phyloP scores from a whole-genome alignment of 1,284 basidiomycete species.

The Rhizopogon hawkerae region DNA sequence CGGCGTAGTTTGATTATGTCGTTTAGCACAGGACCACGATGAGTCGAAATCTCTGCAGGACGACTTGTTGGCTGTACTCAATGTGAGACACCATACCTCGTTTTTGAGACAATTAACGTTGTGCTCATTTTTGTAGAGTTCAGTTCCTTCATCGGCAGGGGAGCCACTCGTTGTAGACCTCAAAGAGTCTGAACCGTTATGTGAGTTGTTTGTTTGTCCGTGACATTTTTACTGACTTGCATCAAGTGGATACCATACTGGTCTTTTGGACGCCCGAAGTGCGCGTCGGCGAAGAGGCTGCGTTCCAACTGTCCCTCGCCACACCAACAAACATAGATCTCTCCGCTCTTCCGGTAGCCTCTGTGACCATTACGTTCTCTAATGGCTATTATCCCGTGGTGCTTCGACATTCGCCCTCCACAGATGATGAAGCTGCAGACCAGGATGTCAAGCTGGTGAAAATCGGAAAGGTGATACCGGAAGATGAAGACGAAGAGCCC shows the following conservation, averaged over 20 bases:
- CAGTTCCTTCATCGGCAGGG: slow-evolving; percentile 51
- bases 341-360: slow-evolving; percentile 48
- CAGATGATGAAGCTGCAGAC: neutral
- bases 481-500: slow-evolving; percentile 15
- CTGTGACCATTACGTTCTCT: slow-evolving; percentile 50
- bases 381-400: slow-evolving; percentile 37
- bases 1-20: slow-evolving; percentile 3
- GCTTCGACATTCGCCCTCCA: slow-evolving; percentile 33
- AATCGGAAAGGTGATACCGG: slow-evolving; percentile 14
- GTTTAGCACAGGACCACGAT: slow-evolving; percentile 29
- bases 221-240: slow-evolving; percentile 3
- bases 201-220: slow-evolving; percentile 34
- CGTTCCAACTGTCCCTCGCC: slow-evolving; percentile 65
- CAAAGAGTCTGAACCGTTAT: slow-evolving; percentile 50
- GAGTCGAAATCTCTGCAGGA: slow-evolving; percentile 47
- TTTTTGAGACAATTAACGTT: neutral
- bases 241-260: slow-evolving; percentile 52
- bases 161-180: slow-evolving; percentile 54
- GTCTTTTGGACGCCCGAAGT: slow-evolving; percentile 66
- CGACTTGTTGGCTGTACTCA: slow-evolving; percentile 60
- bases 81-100: slow-evolving; percentile 35
- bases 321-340: slow-evolving; percentile 40
- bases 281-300: slow-evolving; percentile 48
- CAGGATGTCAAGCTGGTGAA: slow-evolving; percentile 14
- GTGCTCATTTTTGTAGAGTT: slow-evolving; percentile 39